phyloP scores from a whole-genome alignment of 1,139 yeast genomes.

The Taphrina deformans region DNA sequence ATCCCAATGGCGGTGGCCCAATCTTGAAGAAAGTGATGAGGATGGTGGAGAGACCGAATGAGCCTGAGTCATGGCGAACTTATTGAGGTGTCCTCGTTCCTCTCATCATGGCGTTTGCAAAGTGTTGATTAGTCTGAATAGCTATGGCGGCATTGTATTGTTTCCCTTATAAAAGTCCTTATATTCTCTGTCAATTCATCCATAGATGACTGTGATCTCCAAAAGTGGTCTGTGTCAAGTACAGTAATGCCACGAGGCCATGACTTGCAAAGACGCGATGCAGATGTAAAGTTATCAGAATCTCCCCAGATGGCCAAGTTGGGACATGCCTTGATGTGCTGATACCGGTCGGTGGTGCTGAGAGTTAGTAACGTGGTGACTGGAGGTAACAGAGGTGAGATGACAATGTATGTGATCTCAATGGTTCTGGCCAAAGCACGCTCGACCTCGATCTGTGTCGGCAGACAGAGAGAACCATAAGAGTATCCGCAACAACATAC shows the following conservation, averaged over 20 bases:
- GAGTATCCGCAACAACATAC: constrained; percentile 27
- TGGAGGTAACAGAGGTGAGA: constrained; percentile 25
- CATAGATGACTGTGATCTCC: constrained; percentile 2
- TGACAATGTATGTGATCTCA: not conserved
- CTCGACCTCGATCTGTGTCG: not conserved
- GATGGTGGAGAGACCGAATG: constrained; percentile 7
- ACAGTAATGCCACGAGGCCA: constrained; percentile 11
- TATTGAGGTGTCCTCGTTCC: too few relatives aligned
- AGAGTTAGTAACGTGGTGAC: constrained; percentile 17
- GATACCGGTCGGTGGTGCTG: not conserved
- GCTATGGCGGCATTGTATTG: not conserved
- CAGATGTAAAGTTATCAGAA: constrained; percentile 14
- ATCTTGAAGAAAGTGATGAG: constrained; percentile 5
- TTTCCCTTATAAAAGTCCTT: not conserved
- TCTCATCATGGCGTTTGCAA: too few relatives aligned
- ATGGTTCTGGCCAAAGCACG: not conserved
- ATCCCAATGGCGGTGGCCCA: constrained; percentile 16
- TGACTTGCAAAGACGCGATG: not conserved
- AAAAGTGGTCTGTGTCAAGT: constrained; percentile 23
- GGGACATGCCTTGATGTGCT: not conserved
- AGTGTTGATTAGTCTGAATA: too few relatives aligned
- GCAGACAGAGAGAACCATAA: constrained; percentile 30
- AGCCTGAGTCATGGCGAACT: constrained; percentile 14
- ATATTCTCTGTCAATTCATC: not conserved
- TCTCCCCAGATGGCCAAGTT: constrained; percentile 18